Base-by-base conservation (phyloP, 163 green algal genomes). In the Chloromonas sp. region DNA sequence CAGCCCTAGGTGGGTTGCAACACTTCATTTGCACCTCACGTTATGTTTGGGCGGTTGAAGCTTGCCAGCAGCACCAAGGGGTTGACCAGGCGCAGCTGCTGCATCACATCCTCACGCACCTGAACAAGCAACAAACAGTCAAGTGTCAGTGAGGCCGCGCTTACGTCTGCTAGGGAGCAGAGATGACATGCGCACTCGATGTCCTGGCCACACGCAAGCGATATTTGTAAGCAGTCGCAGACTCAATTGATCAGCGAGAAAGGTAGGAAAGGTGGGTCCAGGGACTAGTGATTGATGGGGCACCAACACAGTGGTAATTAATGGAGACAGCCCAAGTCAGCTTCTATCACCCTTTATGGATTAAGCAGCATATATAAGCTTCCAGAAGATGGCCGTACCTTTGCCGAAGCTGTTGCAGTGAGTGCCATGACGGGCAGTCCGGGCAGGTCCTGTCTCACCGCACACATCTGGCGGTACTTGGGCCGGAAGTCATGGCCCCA, bases 11-110 rank as follows among this genome's bases (percentile, higher is more conserved):
- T 76, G 13, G 70, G 13, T 76, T 8, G 8, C 8, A 76, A n/a
- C 13, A 84, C 79, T 88, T 57, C 11, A 60, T 15, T 15, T 60
- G 81, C 81, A 84, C 1, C 62, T 60, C 95, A 97, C 14, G 80
- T 83, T 71, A 98, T 95, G 90, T 98, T 98, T 61, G 93, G 93
- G 1, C 95, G 88, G 90, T 98, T 96, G 89, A 98, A 98, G 79
- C 85, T 94, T 36, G 91, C 78, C 0, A 76, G 36, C 78, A 96
- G 85, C 78, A 91, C 14, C 15, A 79, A 83, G 3, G 58, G 14
- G 0, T 86, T 2, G 14, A 58, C 60, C 60, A 83, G 80, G 1
- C 60, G 60, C 60, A 83, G 59, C 80, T 83, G 60, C 15, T 78
- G 58, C 3, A 95, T 82, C 15, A 98, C 94, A 87, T 98, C 95